Base-by-base conservation (phyloP, 2,329 filamentous ascomycete species). In the Fusarium lyarnte region DNA sequence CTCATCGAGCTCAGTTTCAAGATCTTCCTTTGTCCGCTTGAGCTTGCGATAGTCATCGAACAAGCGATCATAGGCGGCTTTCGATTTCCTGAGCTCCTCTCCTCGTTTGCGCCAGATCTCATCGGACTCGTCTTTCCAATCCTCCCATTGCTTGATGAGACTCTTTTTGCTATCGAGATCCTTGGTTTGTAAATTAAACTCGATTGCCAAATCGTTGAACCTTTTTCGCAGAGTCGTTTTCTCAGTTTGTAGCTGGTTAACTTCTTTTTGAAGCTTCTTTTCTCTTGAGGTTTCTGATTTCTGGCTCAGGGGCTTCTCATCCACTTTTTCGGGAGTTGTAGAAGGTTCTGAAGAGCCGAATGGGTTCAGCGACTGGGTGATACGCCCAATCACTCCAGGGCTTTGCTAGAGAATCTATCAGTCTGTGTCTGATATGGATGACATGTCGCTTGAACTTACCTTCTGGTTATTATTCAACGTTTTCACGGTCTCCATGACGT, bases 361-460 rank as follows among this genome's bases (percentile, higher is more conserved):
- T 2, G 51, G 51, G 5, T 39, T 23, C 19, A 53, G 11, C 2
- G 51, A n/a, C 5, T 38, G 33, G 7, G 49, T 53, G n/a, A 53
- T 39, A 6, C 51, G 51, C 7, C 23, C 35, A 13, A 53, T 7
- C 5, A 39, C 8, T 6, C 33, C 23, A 1, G 51, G 35, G 5
- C 9, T 39, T 53, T 25, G 25, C 51, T 53, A 19, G 4, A n/a
- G 3, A 9, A 3, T 3, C 11, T 39, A 6, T 53, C 10, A 53
- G 23, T 10, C 6, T 39, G 13, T 29, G 2, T 27, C 13, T 9
- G 9, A 7, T 2, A n/a, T 53, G 2, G 5, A 29, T 4, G 2
- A 8, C 3, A 2, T 2, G 2, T 19, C 8, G 6, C 13, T 39
- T 29, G 2, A 16, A 21, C 51, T 5, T n/a, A 41, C 51, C 35